Evolutionary conservation across 306 rosid species (phyloP), one percentile per base, ranked within the genome.

Genomic region (Calophaca sinica): DNA sequence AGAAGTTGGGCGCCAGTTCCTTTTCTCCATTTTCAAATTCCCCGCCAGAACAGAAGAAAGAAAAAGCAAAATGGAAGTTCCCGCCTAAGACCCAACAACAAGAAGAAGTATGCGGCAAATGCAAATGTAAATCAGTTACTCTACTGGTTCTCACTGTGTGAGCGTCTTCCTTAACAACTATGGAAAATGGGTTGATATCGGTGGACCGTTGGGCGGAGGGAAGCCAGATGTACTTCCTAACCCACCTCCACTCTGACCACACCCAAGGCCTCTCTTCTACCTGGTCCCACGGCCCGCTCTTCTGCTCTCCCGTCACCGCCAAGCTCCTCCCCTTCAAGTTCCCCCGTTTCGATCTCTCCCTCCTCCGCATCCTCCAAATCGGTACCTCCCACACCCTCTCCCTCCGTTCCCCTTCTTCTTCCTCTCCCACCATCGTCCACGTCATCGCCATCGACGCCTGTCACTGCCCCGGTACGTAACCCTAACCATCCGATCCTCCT

Each of bases 191-290:
- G 1, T 69, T 87, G 76, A 74, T 90, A 28, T 88, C 91, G 7
- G 91, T 90, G 20, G 96, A 90, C 33, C 79, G 89, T 54, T 90
- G 96, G 96, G 68, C 70, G 14, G 73, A 14, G 7, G 82, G 86
- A 15, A 88, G 96, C 84, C 86, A 80, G 5, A 85, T 55, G 1
- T 90, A 90, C 75, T 90, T 90, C 83, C 85, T 90, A 31, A 88
- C 96, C 4, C 96, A 90, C 85, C 91, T 90, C 9, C 91, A 90
- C 80, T 81, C 96, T n/a, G 91, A 90, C 42, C 96, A 90, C 82
- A 87, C 93, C 78, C 2, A 70, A 0, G 96, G 93, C 51, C 84
- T 88, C 65, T 86, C 96, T 4, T 67, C 93, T 11, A 6, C 82
- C 0, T 88, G 96, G 96, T 64, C 91, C 32, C 80, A 73, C 54